These are phyloP conservation scores for Aspergillus fischeri DNA, from an alignment of 2,329 filamentous ascomycete species.

Conservation along the genomic window DNA sequence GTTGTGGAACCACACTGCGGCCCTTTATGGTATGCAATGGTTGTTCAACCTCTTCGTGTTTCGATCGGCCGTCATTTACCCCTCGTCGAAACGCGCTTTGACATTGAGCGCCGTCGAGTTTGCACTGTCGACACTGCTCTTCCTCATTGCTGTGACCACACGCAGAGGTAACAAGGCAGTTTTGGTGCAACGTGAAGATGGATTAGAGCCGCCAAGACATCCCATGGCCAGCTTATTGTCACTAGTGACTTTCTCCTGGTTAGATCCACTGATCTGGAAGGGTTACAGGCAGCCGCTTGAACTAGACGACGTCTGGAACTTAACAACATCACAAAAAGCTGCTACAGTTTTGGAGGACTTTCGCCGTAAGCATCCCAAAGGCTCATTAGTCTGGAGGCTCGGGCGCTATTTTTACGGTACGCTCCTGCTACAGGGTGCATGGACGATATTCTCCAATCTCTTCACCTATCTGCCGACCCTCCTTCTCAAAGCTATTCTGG, in stretches of 20 bases:
- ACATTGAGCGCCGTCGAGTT: constrained; percentile 71
- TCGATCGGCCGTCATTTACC: constrained; percentile 79
- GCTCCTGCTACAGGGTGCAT: constrained; percentile 71
- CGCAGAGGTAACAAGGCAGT: constrained; percentile 91
- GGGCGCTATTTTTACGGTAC: constrained; percentile 76
- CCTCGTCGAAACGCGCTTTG: constrained; percentile 59
- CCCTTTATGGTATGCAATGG: constrained; percentile 81
- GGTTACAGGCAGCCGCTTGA: constrained; percentile 84
- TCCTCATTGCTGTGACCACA: constrained; percentile 71
- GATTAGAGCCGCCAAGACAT: constrained; percentile 80
- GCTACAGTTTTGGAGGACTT: constrained; percentile 75
- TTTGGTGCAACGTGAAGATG: constrained; percentile 81
- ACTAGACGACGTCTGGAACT: constrained; percentile 84
- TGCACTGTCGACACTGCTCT: constrained; percentile 66
- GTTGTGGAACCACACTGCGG: constrained; percentile 89
- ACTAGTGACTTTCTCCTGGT: constrained; percentile 82
- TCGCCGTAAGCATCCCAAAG: constrained; percentile 78
- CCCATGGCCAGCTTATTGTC: constrained; percentile 86
- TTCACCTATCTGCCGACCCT: constrained; percentile 91
- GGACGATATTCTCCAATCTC: constrained; percentile 73
- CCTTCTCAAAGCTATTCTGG: constrained; percentile 82
- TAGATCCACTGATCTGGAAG: constrained; percentile 82
- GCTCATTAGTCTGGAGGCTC: constrained; percentile 72
- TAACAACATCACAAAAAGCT: constrained; percentile 84
- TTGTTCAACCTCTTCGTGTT: constrained; percentile 71